Percentiles rank a stretch among this genome's conserved stretches.
These are phyloP conservation scores for Penium margaritaceum DNA, from an alignment of 139 green algal species.

Conservation along the genomic window DNA sequence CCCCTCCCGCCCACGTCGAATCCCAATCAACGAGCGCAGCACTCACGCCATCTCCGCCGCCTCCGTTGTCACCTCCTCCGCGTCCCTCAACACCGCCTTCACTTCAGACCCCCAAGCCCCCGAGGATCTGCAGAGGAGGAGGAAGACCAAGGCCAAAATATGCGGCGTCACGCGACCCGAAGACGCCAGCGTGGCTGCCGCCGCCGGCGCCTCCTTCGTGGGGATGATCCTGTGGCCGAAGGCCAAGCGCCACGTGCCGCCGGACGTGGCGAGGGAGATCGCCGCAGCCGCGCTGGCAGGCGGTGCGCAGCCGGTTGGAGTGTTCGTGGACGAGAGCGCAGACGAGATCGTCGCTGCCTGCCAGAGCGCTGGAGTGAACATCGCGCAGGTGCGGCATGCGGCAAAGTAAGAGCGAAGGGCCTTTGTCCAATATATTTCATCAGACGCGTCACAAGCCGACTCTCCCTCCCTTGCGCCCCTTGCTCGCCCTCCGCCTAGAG, in stretches of 20 bases:
- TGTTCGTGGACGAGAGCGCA: conserved; percentile 52
- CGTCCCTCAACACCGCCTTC: too few species aligned
- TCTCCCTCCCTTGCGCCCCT: too few species aligned
- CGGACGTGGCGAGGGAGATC: conserved; percentile 31
- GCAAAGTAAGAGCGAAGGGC: not conserved
- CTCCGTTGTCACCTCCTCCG: too few species aligned
- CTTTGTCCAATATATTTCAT: not conserved
- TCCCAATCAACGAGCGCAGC: too few species aligned
- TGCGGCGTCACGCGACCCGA: conserved; percentile 51
- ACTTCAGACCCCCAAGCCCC: too few species aligned
- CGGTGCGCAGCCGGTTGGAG: conserved; percentile 43
- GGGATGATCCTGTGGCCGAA: conserved; percentile 55
- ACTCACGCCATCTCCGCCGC: too few species aligned
- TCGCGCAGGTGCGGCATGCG: conserved; percentile 28
- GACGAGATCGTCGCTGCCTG: conserved; percentile 36
- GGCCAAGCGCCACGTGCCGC: conserved; percentile 39
- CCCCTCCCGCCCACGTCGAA: too few species aligned
- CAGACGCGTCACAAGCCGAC: not conserved
- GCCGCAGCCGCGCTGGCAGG: conserved; percentile 18
- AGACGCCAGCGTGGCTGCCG: conserved; percentile 41
- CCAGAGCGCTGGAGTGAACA: not conserved
- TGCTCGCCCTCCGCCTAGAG: too few species aligned
- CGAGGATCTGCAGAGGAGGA: too few species aligned
- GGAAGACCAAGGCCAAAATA: conserved; percentile 51
- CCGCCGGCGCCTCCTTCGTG: conserved; percentile 44